Evolutionary conservation across 306 rosid genomes (phyloP).

Genomic region (Casuarina glauca): DNA sequence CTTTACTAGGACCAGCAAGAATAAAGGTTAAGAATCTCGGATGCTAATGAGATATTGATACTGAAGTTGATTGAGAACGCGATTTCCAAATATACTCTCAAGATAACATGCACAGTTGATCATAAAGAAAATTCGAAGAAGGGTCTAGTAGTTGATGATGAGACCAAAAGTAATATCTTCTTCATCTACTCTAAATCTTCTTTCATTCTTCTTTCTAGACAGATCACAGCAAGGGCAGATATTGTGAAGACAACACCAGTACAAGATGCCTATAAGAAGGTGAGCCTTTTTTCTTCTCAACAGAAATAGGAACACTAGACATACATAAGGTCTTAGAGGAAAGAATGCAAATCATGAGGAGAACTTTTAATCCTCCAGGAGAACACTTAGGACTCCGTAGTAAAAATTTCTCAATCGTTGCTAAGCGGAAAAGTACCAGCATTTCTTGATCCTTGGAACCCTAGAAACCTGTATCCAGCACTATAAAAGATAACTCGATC

Average conservation of each 20-base stretch:
- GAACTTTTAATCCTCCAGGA: too few relatives aligned
- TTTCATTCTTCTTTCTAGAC: background rate
- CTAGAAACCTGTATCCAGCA: background rate
- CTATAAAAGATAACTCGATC: background rate
- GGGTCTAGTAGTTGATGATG: background rate
- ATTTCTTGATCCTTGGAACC: background rate
- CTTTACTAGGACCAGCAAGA: background rate
- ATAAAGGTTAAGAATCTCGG: conserved; percentile 10
- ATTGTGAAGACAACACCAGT: background rate
- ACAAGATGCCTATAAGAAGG: background rate
- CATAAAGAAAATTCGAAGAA: background rate
- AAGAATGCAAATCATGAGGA: too few relatives aligned
- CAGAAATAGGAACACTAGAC: too few relatives aligned
- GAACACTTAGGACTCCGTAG: background rate
- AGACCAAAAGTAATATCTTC: background rate
- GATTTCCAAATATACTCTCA: background rate
- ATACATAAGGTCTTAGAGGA: too few relatives aligned
- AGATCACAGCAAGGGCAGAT: background rate
- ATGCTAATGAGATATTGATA: background rate
- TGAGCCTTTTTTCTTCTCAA: too few relatives aligned
- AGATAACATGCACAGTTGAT: conserved; percentile 1
- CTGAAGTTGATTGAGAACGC: background rate
- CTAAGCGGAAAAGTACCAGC: background rate
- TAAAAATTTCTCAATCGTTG: background rate
- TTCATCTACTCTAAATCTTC: background rate